These are phyloP conservation scores for Penicillium olsonii DNA, from an alignment of 2,329 filamentous ascomycete species.

Conservation along the genomic window DNA sequence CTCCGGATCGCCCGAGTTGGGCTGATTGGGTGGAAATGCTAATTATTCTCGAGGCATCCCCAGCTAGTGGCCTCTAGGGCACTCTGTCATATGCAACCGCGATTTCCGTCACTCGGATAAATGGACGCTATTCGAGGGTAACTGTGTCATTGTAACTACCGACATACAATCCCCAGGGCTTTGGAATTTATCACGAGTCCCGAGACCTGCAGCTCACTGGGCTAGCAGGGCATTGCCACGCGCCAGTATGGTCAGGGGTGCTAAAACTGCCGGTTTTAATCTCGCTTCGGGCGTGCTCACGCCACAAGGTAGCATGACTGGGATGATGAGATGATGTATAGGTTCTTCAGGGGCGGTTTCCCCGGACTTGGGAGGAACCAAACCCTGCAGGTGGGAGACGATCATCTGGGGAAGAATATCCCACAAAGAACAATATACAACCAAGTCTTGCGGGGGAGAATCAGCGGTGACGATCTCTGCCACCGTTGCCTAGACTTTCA, in stretches of 20 bases:
- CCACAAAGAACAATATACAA: background rate
- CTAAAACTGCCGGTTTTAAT: conserved; percentile 11
- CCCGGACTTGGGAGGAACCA: conserved; percentile 7
- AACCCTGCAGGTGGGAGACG: conserved; percentile 16
- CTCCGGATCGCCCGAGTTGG: background rate
- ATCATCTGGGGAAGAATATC: conserved; percentile 14
- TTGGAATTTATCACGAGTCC: background rate
- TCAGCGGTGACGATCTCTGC: background rate
- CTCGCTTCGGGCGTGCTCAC: conserved; percentile 10
- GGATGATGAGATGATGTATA: background rate
- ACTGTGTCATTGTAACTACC: conserved; percentile 8
- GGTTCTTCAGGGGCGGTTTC: conserved; percentile 14
- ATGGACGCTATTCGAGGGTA: background rate
- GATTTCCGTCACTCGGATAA: background rate
- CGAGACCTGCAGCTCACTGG: conserved; percentile 2
- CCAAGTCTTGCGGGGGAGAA: background rate
- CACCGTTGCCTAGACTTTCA: background rate
- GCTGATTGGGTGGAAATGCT: conserved; percentile 2
- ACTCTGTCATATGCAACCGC: background rate
- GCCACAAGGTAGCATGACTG: conserved; percentile 10
- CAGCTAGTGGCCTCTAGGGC: background rate
- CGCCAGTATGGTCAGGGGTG: conserved; percentile 14
- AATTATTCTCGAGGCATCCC: background rate
- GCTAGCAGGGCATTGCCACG: conserved; percentile 15
- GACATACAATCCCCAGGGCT: conserved; percentile 12